Conservation (phyloP, 78 protist species). For the Planoprotostelium fungivorum region DNA sequence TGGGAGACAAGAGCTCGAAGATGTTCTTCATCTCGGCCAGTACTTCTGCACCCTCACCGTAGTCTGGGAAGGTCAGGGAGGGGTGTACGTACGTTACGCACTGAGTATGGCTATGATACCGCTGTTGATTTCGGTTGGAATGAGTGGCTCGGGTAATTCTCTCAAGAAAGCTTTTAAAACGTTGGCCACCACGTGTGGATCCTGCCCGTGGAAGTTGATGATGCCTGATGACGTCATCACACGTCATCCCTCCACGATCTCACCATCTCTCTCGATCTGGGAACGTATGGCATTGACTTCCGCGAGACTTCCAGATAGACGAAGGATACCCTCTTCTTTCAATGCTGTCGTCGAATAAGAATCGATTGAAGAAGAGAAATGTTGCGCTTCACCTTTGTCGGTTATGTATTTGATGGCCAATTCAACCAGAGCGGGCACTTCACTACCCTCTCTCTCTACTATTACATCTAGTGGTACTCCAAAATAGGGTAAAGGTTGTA, state of each 20-base stretch:
- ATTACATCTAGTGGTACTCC: background rate
- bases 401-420: background rate
- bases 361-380: too few species aligned
- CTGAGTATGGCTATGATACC: background rate
- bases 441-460: background rate
- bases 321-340: background rate
- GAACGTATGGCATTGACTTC: background rate
- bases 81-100: background rate
- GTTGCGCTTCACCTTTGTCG: background rate
- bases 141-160: background rate
- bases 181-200: background rate
- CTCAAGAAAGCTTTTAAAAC: background rate
- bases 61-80: background rate
- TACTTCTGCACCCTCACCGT: background rate
- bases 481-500: background rate
- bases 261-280: background rate
- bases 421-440: background rate
- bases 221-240: background rate
- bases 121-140: background rate
- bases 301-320: background rate
- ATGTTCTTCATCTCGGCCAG: background rate
- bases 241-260: background rate
- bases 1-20: background rate
- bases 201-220: background rate
- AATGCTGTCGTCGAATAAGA: background rate